Evolutionary conservation across 2,329 filamentous ascomycete species (phyloP), one percentile per base, ranked within the genome.

Genomic region (Trichophyton simii): DNA sequence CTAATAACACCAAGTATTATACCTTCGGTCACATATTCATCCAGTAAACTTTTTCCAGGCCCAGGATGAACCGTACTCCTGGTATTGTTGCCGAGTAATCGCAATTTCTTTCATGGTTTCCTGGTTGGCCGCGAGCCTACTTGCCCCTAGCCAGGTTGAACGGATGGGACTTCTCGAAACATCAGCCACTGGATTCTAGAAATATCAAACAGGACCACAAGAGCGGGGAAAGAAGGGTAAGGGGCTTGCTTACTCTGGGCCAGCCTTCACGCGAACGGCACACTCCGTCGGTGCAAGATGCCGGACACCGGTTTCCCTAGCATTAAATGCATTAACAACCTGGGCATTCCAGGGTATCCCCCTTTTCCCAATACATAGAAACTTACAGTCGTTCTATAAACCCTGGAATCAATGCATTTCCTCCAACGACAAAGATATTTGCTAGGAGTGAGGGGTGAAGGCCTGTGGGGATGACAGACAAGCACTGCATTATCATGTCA

Each of bases 71-170:
- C 94, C 94, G 69, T 91, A 76, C 73, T 99, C 94, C 59, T 94
- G 84, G 72, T 99, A 99, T 70, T 99, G 90, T 64, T 88, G 82
- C 71, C 88, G 89, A 0, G 89, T 94, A n/a, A 96, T 88, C 1
- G 84, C 81, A 11, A 91, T 74, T 57, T 81, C 80, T 63, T 85
- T 81, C 59, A 95, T 65, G 58, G 78, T 78, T 44, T 87, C 80
- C 48, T 80, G 79, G 67, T 91, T 85, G 58, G 77, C 82, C 0
- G 90, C 90, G 61, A 96, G 78, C 62, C 84, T 82, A 22, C 88
- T 87, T n/a, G 86, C 92, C 15, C 94, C 94, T 11, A 84, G 76
- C 92, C 92, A 99, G 0, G 88, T 90, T 65, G 86, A 89, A 25
- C 83, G 86, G 66, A 96, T 80, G 0, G 92, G 89, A 68, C 77